Base-by-base conservation (phyloP, 179 eudicot species). In the Silene noctiflora region DNA sequence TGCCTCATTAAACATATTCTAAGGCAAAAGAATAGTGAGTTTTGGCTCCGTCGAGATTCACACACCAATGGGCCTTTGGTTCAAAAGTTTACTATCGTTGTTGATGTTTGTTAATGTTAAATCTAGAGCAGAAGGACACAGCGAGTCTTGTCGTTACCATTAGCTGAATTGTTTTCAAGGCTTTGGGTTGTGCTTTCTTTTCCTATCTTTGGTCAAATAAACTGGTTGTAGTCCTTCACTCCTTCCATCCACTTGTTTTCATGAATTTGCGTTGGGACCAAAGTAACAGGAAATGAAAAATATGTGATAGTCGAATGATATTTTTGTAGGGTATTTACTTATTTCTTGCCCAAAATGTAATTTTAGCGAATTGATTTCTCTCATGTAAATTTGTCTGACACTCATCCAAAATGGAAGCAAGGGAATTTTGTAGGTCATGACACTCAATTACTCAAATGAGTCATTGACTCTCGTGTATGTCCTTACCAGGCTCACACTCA, bases 401-500 rank as follows among this genome's bases (percentile, higher is more conserved):
- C 11, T 2, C 22, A 17, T 20, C 27, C 67, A 62, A 42, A 74
- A 33, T 74, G 69, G 25, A 48, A 25, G 1, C 12, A 19, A 42
- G 4, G 66, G 60, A 51, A 42, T 11, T 29, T 21, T 24, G 70
- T 6, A 42, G 60, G 76, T 67, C 70, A 31, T 53, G 56, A 22
- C 27, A 22, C 14, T 10, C 42, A 22, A 65, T 16, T 55, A 31
- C 14, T 10, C 42, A 22, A 65, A 16, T 55, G 59, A 51, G 56
- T 10, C 12, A 25, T 5, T 76, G 76, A 62, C 78, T 76, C 60
- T 66, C 31, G 22, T 79, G 7, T 58, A 70, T 79, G 33, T 66
- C 46, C 66, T 76, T 72, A 55, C 77, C 88, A 95, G 98, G 99
- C 73, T 91, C 99, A 73, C 99, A 95, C 42, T 35, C 42, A 35